These are phyloP conservation scores for Ogataea nonfermentans DNA, from an alignment of 805 yeast species.

Conservation along the genomic window DNA sequence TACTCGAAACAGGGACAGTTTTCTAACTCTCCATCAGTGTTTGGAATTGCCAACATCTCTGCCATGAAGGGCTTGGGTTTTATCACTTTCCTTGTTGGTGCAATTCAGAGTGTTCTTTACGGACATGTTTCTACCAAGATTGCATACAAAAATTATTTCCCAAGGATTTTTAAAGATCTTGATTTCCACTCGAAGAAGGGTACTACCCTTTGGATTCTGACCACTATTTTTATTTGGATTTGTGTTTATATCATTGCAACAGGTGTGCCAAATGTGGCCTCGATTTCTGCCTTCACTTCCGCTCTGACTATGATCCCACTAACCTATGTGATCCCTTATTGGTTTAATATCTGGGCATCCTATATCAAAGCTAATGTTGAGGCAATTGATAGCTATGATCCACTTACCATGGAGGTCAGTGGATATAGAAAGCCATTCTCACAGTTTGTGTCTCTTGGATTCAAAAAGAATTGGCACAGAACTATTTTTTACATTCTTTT, in stretches of 20 bases:
- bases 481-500: conserved; percentile 23
- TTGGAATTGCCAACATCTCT: conserved; percentile 35
- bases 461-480: conserved; percentile 15
- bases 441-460: conserved; percentile 15
- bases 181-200: conserved; percentile 36
- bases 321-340: conserved; percentile 29
- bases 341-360: conserved; percentile 23
- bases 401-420: conserved; percentile 2
- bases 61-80: conserved; percentile 38
- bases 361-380: conserved; percentile 18
- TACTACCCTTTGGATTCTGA: conserved; percentile 14
- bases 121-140: conserved; percentile 48
- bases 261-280: conserved; percentile 30
- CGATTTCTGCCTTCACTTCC: conserved; percentile 28
- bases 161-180: conserved; percentile 36
- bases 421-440: conserved; percentile 4
- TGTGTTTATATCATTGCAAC: conserved; percentile 22
- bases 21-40: conserved; percentile 43
- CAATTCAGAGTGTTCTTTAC: conserved; percentile 45
- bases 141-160: conserved; percentile 39
- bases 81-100: conserved; percentile 38
- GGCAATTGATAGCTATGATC: conserved; percentile 3
- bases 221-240: conserved; percentile 17
- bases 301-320: conserved; percentile 30
- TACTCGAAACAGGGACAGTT: conserved; percentile 48